These are phyloP conservation scores for Metschnikowia drakensbergensis DNA, from an alignment of 805 yeast species.

Conservation along the genomic window DNA sequence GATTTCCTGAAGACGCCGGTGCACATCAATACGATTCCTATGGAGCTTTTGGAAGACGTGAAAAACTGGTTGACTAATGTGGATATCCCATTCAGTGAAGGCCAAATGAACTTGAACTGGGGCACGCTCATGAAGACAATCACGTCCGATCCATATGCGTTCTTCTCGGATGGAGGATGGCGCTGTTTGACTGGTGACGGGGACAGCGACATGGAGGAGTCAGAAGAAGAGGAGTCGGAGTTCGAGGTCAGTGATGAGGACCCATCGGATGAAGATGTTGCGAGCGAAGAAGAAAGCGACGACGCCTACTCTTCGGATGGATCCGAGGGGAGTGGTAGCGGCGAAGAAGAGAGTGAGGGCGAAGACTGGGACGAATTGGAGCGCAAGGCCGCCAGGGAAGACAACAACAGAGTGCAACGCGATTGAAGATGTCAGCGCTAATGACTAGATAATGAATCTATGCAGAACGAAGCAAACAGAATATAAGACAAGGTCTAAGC, in stretches of 20 bases:
- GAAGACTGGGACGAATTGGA: constrained; percentile 64
- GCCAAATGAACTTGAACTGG: constrained; percentile 96
- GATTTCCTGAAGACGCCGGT: constrained; percentile 85
- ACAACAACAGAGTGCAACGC: constrained; percentile 23
- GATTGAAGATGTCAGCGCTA: constrained; percentile 7
- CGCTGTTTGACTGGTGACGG: constrained; percentile 85
- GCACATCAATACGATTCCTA: constrained; percentile 92
- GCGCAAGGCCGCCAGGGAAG: constrained; percentile 50
- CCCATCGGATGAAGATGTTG: constrained; percentile 60
- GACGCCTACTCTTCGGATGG: constrained; percentile 40
- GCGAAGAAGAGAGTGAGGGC: constrained; percentile 35
- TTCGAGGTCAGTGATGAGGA: constrained; percentile 62
- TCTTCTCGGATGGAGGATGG: constrained; percentile 96
- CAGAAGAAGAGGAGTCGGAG: constrained; percentile 66
- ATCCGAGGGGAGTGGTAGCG: constrained; percentile 27
- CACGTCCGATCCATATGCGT: constrained; percentile 87
- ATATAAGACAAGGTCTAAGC: neutral
- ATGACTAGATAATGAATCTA: neutral
- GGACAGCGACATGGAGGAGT: constrained; percentile 63
- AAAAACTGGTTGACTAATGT: constrained; percentile 98
- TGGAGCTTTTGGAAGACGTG: constrained; percentile 85
- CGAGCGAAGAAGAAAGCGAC: constrained; percentile 45
- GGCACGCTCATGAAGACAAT: constrained; percentile 91
- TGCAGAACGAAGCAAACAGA: neutral
- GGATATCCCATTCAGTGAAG: constrained; percentile 91